These are phyloP conservation scores for Thielaviopsis populi DNA, from an alignment of 2,329 filamentous ascomycete genomes.

Conservation along the genomic window DNA sequence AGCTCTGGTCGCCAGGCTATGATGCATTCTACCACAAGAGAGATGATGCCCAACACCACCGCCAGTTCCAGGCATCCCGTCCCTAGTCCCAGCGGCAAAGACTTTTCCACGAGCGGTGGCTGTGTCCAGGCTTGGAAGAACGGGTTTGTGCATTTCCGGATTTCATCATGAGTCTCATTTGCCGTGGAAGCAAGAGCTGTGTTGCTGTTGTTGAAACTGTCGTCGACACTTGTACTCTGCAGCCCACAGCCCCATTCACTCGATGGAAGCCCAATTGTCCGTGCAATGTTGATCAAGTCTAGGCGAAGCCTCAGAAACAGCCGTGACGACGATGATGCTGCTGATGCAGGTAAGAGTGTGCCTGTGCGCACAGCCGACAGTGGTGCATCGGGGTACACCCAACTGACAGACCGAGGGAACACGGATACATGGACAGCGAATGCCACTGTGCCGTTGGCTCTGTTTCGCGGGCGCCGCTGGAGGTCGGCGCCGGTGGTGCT, in stretches of 20 bases:
- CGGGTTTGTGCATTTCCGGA: constrained; percentile 3
- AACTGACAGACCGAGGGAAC: not conserved
- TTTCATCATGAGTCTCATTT: not conserved
- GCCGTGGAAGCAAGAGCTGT: not conserved
- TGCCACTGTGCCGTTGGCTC: not conserved
- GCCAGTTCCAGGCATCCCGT: not conserved
- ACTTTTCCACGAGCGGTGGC: not conserved
- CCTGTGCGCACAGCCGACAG: not conserved
- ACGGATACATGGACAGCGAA: not conserved
- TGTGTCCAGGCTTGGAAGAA: constrained; percentile 9
- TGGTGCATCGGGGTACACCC: not conserved
- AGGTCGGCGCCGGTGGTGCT: not conserved
- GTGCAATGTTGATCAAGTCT: constrained; percentile 3
- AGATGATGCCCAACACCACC: not conserved
- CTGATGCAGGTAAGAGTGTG: not conserved
- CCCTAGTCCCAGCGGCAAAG: not conserved
- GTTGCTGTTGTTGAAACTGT: too few species aligned
- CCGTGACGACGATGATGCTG: not conserved
- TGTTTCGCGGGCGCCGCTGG: not conserved
- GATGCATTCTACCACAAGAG: not conserved
- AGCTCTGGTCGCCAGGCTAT: not conserved
- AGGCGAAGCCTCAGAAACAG: not conserved
- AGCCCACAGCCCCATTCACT: not conserved
- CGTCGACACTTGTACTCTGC: not conserved
- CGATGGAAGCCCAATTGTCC: not conserved